phyloP scores from a whole-genome alignment of 2,329 filamentous ascomycete species.

The Tolypocladium cylindrosporum region DNA sequence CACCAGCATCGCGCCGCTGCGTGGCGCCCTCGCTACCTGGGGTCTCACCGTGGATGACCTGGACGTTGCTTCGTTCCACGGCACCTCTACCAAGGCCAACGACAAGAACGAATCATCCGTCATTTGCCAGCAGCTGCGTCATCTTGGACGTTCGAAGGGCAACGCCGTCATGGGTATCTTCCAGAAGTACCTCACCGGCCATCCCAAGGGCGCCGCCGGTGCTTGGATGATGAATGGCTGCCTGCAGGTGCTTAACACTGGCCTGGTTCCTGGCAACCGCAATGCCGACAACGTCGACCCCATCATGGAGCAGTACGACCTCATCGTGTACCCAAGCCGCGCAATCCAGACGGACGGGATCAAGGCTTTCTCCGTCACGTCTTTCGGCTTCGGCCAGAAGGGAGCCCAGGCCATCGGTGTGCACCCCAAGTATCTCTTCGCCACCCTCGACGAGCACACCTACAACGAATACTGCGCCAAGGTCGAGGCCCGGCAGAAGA shows the following conservation, averaged over 20 bases:
- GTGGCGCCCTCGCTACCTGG: conserved; percentile 94
- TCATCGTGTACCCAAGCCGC: conserved; percentile 93
- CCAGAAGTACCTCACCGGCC: conserved; percentile 98
- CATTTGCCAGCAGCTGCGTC: conserved; percentile 89
- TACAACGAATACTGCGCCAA: conserved; percentile 78
- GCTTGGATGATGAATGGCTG: conserved; percentile 99
- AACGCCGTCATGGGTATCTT: conserved; percentile 95
- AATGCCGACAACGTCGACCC: conserved; percentile 97
- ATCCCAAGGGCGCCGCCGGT: conserved; percentile 97
- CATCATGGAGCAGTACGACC: conserved; percentile 94
- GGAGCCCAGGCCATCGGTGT: conserved; percentile 95
- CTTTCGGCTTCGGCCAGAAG: conserved; percentile 99
- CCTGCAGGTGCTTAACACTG: conserved; percentile 87
- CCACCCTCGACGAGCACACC: conserved; percentile 78
- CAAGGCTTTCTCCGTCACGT: conserved; percentile 98
- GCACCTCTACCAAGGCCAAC: conserved; percentile 95
- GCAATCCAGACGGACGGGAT: conserved; percentile 95
- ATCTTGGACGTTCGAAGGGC: conserved; percentile 91
- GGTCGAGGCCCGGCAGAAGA: conserved; percentile 92
- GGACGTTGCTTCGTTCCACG: conserved; percentile 94
- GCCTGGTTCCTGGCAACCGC: conserved; percentile 90
- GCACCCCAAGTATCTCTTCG: conserved; percentile 91
- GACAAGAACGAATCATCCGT: conserved; percentile 99
- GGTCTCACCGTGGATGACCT: conserved; percentile 95
- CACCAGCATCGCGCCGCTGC: conserved; percentile 83